Evolutionary conservation across 1,139 yeast species (phyloP).

Genomic region (Blastobotrys persicus): DNA sequence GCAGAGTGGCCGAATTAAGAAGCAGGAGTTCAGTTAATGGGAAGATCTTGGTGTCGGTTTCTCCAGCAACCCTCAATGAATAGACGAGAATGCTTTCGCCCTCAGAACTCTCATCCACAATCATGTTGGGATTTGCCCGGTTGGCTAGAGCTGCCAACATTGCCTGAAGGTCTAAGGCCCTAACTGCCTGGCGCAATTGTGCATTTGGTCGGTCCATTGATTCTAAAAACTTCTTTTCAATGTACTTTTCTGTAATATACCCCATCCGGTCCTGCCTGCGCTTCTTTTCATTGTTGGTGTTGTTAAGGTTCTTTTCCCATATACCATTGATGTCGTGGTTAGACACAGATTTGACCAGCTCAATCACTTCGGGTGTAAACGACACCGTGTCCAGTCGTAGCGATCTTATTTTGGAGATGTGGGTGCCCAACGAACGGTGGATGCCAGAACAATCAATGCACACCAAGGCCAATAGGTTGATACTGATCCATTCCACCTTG

Average conservation of each 20-base stretch:
- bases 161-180: conserved; percentile 33
- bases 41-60: conserved; percentile 40
- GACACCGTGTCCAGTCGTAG: conserved; percentile 66
- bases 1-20: conserved; percentile 56
- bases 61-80: conserved; percentile 27
- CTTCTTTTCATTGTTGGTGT: conserved; percentile 43
- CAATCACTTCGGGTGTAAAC: conserved; percentile 66
- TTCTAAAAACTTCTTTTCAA: conserved; percentile 40
- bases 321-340: conserved; percentile 61
- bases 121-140: conserved; percentile 40
- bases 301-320: conserved; percentile 48
- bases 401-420: conserved; percentile 73
- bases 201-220: conserved; percentile 39
- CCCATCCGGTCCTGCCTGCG: conserved; percentile 39
- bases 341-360: conserved; percentile 57
- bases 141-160: conserved; percentile 41
- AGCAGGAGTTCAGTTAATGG: conserved; percentile 72
- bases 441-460: conserved; percentile 80
- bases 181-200: conserved; percentile 37
- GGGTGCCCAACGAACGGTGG: conserved; percentile 75
- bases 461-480: conserved; percentile 66
- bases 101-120: conserved; percentile 23
- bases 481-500: conserved; percentile 82
- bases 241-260: conserved; percentile 43
- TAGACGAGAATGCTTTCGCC: conserved; percentile 33